Evolutionary conservation across 1,139 yeast species (phyloP).

Genomic region (Yamadazyma triangularis): DNA sequence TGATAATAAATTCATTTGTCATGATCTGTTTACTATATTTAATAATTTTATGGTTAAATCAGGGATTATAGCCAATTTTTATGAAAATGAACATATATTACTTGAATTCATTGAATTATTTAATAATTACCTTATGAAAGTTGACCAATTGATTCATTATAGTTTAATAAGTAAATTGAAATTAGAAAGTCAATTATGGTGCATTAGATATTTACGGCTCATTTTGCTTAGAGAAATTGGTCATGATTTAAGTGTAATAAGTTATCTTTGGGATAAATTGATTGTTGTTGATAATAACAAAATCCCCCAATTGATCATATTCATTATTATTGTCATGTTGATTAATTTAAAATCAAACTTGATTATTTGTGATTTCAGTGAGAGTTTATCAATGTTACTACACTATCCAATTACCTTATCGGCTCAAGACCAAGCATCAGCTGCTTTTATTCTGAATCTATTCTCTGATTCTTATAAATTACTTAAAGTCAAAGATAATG

Average conservation of each 20-base stretch:
- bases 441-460: constrained; percentile 20
- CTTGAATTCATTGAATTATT: constrained; percentile 46
- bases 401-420: constrained; percentile 49
- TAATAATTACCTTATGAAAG: constrained; percentile 42
- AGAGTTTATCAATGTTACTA: constrained; percentile 51
- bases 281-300: constrained; percentile 26
- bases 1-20: constrained; percentile 34
- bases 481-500: constrained; percentile 25
- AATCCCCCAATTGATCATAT: constrained; percentile 42
- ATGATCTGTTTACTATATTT: constrained; percentile 46
- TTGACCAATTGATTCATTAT: constrained; percentile 44
- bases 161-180: constrained; percentile 42
- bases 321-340: constrained; percentile 47
- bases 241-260: constrained; percentile 33
- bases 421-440: constrained; percentile 8
- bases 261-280: constrained; percentile 56
- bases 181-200: constrained; percentile 62
- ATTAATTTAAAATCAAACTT: constrained; percentile 47
- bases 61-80: constrained; percentile 36
- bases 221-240: constrained; percentile 59
- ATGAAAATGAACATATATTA: constrained; percentile 37
- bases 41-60: constrained; percentile 36
- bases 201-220: constrained; percentile 59
- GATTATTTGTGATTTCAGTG: constrained; percentile 57
- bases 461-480: constrained; percentile 29